Base-by-base conservation (phyloP, 768 basidiomycete species). In the Psilocybe cubensis region DNA sequence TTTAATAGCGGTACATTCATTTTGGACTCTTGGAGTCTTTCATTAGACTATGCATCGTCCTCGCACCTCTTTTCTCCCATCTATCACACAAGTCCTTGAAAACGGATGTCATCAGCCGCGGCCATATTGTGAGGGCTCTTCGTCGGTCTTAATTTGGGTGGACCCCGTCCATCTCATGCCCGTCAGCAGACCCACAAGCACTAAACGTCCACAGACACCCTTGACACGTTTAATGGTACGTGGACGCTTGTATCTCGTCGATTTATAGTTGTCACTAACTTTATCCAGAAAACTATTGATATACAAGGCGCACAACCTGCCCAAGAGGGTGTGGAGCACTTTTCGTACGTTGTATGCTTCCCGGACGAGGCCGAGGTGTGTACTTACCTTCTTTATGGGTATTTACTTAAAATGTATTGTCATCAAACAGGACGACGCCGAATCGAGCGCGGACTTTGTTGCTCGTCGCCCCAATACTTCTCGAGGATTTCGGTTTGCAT, bases 281-380 rank as follows among this genome's bases (percentile, higher is more conserved):
- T 18, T 5, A 6, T 47, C 24, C 33, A 57, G 56, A 43, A 57
- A 29, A 57, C 56, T 4, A 57, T 57, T 45, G 56, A 57, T 27
- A 23, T 57, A 29, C 49, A 49, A 8, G 56, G 43, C 20, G 48
- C 27, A 18, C 48, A 43, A 1, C 56, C 56, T 24, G 56, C 56
- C 21, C 20, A 33, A n/a, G 27, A 49, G 1, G 48, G 42, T 31
- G 49, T 28, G 14, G 56, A 57, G 29, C 56, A 57, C 21, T 57
- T 57, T 23, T 57, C 49, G 21, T 57, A 50, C 23, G 45, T 57
- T 24, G 56, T 57, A 17, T 49, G 42, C 51, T 57, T 57, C 18
- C 49, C 48, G 5, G 55, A 56, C 8, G 55, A 50, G 3, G 46
- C 40, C 11, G 44, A 45, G 24, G 24, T 42, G 27, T 40, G 33